Evolutionary conservation across 441 rosid genomes (phyloP).

Genomic region (Geranium incanum): DNA sequence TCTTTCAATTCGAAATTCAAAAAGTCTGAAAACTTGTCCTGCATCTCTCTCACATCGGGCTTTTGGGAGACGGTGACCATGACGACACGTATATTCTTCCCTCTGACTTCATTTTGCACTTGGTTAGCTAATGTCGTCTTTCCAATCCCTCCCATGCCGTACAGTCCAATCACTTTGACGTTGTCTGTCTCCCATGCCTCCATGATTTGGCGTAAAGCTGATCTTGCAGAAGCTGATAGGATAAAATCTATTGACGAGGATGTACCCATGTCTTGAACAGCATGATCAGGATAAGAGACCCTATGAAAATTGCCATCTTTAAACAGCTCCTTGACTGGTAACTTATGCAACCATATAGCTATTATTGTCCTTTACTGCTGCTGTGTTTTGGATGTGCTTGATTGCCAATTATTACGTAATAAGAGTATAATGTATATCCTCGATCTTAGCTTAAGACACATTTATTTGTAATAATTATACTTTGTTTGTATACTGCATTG

Average conservation of each 20-base stretch:
- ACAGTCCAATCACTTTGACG: not conserved
- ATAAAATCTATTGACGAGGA: not conserved
- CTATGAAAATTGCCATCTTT: not conserved
- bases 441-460: too few relatives aligned
- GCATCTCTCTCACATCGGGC: not conserved
- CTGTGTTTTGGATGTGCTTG: too few relatives aligned
- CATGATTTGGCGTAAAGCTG: not conserved
- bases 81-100: not conserved
- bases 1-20: not conserved
- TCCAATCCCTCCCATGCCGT: conserved; percentile 4
- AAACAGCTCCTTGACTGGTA: not conserved
- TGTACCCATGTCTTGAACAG: not conserved
- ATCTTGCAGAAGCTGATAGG: not conserved
- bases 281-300: not conserved
- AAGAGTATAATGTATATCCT: too few relatives aligned
- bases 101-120: not conserved
- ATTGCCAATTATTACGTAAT: too few relatives aligned
- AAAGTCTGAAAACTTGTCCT: not conserved
- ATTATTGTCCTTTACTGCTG: too few relatives aligned
- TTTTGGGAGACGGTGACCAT: not conserved
- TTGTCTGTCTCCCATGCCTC: not conserved
- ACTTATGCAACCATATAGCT: too few relatives aligned
- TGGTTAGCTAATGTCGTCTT: not conserved
- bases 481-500: too few relatives aligned
- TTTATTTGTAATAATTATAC: too few relatives aligned